Percentiles rank a stretch among this genome's conserved stretches.
Evolutionary conservation across 805 yeast genomes (phyloP).

Genomic region (Suhomyces xylopsoci): DNA sequence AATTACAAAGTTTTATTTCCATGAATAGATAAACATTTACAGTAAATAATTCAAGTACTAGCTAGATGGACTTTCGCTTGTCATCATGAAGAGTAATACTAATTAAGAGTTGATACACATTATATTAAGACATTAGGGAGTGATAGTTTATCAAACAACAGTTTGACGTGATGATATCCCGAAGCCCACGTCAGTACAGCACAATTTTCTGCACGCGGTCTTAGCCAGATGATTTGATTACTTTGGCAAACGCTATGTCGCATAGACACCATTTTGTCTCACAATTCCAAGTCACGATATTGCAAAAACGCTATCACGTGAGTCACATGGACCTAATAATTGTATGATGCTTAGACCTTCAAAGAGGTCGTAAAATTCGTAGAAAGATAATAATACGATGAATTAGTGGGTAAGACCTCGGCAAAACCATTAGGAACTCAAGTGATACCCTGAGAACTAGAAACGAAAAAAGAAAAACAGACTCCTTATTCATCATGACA

Average conservation of each 20-base stretch:
- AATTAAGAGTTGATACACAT: no score
- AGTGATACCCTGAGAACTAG: neutral
- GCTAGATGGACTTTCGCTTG: no score
- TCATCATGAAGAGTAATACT: no score
- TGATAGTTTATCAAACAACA: no score
- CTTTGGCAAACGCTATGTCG: neutral
- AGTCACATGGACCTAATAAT: neutral
- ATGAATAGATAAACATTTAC: no score
- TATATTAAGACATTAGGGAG: no score
- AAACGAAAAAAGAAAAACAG: neutral
- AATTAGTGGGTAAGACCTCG: neutral
- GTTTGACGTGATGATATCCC: no score
- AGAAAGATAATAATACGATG: neutral
- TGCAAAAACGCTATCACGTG: neutral
- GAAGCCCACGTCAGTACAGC: no score
- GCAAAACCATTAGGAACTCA: neutral
- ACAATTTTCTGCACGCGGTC: no score
- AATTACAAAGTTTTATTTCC: no score
- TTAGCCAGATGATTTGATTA: neutral
- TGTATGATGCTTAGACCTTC: neutral
- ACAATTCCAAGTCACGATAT: neutral
- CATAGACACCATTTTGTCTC: neutral
- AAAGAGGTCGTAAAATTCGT: neutral
- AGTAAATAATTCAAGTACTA: no score
- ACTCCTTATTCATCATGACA: constrained; percentile 19